Evolutionary conservation across 2,329 filamentous ascomycete species (phyloP).

Genomic region (Davidsoniella virescens): DNA sequence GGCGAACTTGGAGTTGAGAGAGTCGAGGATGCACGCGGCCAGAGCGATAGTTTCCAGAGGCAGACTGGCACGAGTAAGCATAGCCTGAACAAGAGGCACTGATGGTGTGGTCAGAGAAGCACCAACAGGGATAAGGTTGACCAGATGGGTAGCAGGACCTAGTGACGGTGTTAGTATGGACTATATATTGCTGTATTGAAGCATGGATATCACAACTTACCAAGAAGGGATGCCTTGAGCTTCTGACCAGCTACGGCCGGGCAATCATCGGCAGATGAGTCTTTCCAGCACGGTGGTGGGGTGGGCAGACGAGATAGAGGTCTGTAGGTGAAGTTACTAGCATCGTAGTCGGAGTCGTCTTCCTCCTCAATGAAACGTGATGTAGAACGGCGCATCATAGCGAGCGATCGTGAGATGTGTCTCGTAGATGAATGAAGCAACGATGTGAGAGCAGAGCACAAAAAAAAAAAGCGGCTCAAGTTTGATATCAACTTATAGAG

Average conservation of each 20-base stretch:
- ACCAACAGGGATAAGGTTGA: slow-evolving; percentile 47
- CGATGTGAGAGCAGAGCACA: background rate
- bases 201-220: slow-evolving; percentile 18
- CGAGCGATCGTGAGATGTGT: background rate
- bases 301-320: slow-evolving; percentile 53
- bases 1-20: slow-evolving; percentile 45
- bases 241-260: slow-evolving; percentile 27
- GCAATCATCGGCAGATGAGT: slow-evolving; percentile 22
- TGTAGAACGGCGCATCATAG: slow-evolving; percentile 14
- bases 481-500: background rate
- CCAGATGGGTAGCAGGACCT: slow-evolving; percentile 51
- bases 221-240: slow-evolving; percentile 24
- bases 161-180: slow-evolving; percentile 8
- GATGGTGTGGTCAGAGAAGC: slow-evolving; percentile 44
- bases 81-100: slow-evolving; percentile 40
- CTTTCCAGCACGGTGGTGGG: slow-evolving; percentile 40
- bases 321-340: slow-evolving; percentile 43
- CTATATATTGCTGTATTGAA: background rate
- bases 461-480: background rate
- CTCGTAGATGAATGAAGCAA: background rate
- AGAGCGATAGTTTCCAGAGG: slow-evolving; percentile 46
- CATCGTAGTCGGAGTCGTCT: slow-evolving; percentile 26
- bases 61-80: slow-evolving; percentile 40
- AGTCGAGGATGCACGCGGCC: slow-evolving; percentile 50
- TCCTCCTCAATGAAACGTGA: slow-evolving; percentile 9